phyloP scores from a whole-genome alignment of 2,329 filamentous ascomycete genomes.

The Tolypocladium guangdongense region DNA sequence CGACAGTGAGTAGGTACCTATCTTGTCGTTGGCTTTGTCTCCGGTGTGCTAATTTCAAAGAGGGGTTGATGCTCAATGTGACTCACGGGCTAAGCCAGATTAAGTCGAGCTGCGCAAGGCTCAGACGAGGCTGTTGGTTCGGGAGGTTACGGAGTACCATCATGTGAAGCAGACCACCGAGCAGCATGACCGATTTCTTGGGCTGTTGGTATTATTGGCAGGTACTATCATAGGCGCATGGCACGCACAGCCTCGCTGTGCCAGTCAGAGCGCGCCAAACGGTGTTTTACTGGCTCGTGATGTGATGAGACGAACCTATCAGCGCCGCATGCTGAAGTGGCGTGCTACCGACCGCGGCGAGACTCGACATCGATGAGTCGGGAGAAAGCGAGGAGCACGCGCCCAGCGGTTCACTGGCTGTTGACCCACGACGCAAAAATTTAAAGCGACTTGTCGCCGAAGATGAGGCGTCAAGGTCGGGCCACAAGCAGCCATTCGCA shows the following conservation, averaged over 20 bases:
- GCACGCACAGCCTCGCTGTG: not conserved
- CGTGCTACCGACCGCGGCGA: not conserved
- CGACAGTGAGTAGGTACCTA: not conserved
- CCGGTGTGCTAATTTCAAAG: not conserved
- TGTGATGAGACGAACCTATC: not conserved
- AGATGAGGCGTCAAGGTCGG: not conserved
- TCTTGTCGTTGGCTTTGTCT: not conserved
- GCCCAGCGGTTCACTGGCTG: not conserved
- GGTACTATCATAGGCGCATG: not conserved
- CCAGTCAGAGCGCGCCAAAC: not conserved
- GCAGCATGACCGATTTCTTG: not conserved
- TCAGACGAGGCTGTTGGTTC: not conserved
- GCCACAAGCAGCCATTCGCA: not conserved
- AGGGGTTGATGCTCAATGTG: not conserved
- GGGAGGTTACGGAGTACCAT: not conserved
- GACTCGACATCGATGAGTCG: not conserved
- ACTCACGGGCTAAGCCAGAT: not conserved
- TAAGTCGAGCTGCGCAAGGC: not conserved
- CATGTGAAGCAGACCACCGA: not conserved
- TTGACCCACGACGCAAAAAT: not conserved
- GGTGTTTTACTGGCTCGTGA: not conserved
- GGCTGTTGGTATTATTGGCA: not conserved
- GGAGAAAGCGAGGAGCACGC: not conserved
- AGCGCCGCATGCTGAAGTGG: not conserved
- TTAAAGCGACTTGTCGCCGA: not conserved